These are phyloP conservation scores for Claviceps maximensis DNA, from an alignment of 2,329 filamentous ascomycete species.

Conservation along the genomic window DNA sequence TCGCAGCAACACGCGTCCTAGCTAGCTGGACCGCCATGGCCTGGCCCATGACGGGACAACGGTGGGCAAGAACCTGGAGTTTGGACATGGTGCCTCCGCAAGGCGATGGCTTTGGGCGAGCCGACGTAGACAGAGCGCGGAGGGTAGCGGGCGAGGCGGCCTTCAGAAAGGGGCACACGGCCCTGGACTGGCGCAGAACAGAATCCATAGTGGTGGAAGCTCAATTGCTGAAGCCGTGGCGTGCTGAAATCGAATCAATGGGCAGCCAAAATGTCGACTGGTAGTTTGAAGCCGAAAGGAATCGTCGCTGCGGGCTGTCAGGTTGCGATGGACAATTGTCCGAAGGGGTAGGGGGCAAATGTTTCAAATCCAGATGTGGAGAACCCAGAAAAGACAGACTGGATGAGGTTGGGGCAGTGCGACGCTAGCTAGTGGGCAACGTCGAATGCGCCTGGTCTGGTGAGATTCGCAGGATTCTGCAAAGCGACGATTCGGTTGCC, in stretches of 20 bases:
- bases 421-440: not conserved
- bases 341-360: not conserved
- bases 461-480: not conserved
- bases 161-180: constrained; percentile 95
- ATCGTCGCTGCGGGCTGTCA: not conserved
- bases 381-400: not conserved
- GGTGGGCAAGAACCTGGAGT: constrained; percentile 82
- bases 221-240: not conserved
- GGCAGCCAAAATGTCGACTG: not conserved
- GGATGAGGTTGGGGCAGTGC: not conserved
- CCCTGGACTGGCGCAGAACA: constrained; percentile 86
- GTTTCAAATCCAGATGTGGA: not conserved
- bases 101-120: constrained; percentile 51
- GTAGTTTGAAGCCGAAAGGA: too few species aligned
- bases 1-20: constrained; percentile 34
- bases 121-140: constrained; percentile 71
- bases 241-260: not conserved
- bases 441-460: not conserved
- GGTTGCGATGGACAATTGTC: not conserved
- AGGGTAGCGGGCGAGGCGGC: constrained; percentile 85
- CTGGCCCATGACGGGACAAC: constrained; percentile 98
- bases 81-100: constrained; percentile 94
- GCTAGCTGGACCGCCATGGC: constrained; percentile 77
- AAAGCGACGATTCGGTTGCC: not conserved
- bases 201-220: constrained; percentile 59